Base-by-base conservation (phyloP, 768 basidiomycete species). In the Leucosporidium creatinivorum region DNA sequence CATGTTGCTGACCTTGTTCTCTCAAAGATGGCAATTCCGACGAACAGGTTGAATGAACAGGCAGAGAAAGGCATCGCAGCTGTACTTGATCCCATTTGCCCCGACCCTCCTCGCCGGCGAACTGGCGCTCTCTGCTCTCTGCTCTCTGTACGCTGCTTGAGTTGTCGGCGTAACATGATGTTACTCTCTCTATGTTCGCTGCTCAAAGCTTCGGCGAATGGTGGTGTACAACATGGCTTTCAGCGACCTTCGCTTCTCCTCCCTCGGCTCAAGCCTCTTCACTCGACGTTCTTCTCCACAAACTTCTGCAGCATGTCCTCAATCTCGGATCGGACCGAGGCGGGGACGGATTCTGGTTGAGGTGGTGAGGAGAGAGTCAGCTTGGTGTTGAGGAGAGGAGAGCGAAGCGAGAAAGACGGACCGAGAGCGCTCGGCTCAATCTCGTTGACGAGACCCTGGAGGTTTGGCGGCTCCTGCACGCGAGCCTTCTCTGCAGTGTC, bases 381-480 rank as follows among this genome's bases (percentile, higher is more conserved):
- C 26, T 18, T 10, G 26, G 13, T 6, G 12, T 1, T 6, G 8
- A 5, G 28, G 23, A 26, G 23, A 47, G 36, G 31, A 21, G 25
- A 21, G 21, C 25, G 9, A 2, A 12, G 47, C 25, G 10, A 21
- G 33, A 50, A 21, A 15, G 33, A 50, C 64, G 31, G 9, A 72
- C 67, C 63, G 10, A 69, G 51, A 6, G 88, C 88, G 66, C 86
- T 84, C 75, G 96, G 92, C 58, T 86, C 82, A 68, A 91, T 87
- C 81, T 93, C 93, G 70, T 86, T 83, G 58, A 93, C 92, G 39
- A 88, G 86, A 56, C 90, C 91, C 74, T 94, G 93, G 72, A 98
- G 85, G 75, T 93, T 76, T 76, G 96, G 93, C 10, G 92, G 93
- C 79, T 96, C 92, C 72, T 96, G 92, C 81, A 93, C 93, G 70